Percentiles rank a stretch among this genome's conserved stretches.
These are phyloP conservation scores for Diutina sp. DNA, from an alignment of 1,139 yeast species.

Conservation along the genomic window DNA sequence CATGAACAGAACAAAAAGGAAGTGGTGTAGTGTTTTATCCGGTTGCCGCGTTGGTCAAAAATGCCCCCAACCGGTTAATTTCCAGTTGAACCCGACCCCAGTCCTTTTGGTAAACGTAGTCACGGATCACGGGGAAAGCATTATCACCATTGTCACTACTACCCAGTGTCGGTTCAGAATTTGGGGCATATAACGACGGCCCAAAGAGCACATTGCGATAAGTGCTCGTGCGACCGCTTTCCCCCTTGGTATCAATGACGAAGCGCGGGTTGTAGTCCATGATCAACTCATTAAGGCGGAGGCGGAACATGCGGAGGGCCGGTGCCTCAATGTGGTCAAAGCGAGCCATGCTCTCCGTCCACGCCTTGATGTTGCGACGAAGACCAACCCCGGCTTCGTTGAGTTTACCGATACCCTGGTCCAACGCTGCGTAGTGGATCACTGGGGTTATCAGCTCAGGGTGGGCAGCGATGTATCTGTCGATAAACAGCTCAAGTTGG, in stretches of 20 bases:
- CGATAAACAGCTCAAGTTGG: conserved; percentile 3
- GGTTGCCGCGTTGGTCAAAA: conserved; percentile 5
- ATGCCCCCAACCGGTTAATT: conserved; percentile 31
- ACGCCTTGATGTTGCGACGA: conserved; percentile 30
- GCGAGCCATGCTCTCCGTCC: conserved; percentile 56
- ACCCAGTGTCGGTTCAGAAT: conserved; percentile 7
- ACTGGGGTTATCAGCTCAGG: conserved; percentile 13
- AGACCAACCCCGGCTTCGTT: conserved; percentile 24
- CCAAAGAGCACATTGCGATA: conserved; percentile 63
- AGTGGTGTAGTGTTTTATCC: neutral
- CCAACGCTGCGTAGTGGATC: conserved; percentile 17
- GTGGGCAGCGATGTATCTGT: conserved; percentile 36
- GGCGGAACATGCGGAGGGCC: neutral
- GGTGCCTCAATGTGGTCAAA: conserved; percentile 30
- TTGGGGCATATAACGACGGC: conserved; percentile 49
- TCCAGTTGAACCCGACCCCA: conserved; percentile 46
- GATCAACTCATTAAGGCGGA: neutral
- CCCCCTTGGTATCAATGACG: neutral
- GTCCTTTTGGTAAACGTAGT: conserved; percentile 38
- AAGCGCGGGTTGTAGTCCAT: neutral
- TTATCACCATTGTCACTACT: conserved; percentile 34
- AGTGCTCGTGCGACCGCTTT: neutral
- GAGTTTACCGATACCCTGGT: conserved; percentile 13
- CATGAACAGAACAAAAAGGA: neutral
- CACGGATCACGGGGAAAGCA: conserved; percentile 68